phyloP scores from a whole-genome alignment of 495 filamentous ascomycete genomes.

The Lasiosphaeria ovina region DNA sequence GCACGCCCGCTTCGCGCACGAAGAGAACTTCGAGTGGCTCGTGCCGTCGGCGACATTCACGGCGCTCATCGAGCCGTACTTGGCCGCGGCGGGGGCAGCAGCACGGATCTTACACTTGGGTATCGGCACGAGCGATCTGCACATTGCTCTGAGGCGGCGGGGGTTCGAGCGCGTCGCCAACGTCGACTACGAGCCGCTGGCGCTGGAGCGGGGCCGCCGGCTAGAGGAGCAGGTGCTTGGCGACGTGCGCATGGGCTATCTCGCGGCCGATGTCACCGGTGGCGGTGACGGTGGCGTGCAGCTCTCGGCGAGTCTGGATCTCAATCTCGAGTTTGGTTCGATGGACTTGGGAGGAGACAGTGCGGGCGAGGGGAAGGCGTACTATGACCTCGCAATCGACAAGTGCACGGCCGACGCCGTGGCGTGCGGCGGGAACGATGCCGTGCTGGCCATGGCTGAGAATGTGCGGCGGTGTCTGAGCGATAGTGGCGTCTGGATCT shows the following conservation, averaged over 20 bases:
- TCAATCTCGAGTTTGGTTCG: too few species aligned
- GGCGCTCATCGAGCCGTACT: constrained; percentile 29
- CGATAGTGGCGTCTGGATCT: constrained; percentile 37
- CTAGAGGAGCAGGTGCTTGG: constrained; percentile 35
- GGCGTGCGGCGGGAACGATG: constrained; percentile 32
- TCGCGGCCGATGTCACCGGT: constrained; percentile 34
- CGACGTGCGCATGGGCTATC: constrained; percentile 34
- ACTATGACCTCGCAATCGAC: constrained; percentile 37
- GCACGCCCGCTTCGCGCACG: constrained; percentile 36
- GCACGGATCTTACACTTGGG: constrained; percentile 38
- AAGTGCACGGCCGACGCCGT: constrained; percentile 45
- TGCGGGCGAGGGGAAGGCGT: background rate
- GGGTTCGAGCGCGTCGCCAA: constrained; percentile 39
- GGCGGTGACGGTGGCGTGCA: background rate
- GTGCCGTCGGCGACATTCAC: constrained; percentile 35
- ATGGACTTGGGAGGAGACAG: too few species aligned
- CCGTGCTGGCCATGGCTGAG: constrained; percentile 30
- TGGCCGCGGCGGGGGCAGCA: constrained; percentile 15
- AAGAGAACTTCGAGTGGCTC: constrained; percentile 43
- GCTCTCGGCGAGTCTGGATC: constrained; percentile 12
- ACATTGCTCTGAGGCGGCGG: constrained; percentile 30
- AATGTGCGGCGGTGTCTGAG: constrained; percentile 26
- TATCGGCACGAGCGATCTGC: constrained; percentile 43
- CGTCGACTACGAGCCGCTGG: constrained; percentile 43
- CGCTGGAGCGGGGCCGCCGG: constrained; percentile 33